phyloP scores from a whole-genome alignment of 345 rosid genomes.

The Laguncularia racemosa region DNA sequence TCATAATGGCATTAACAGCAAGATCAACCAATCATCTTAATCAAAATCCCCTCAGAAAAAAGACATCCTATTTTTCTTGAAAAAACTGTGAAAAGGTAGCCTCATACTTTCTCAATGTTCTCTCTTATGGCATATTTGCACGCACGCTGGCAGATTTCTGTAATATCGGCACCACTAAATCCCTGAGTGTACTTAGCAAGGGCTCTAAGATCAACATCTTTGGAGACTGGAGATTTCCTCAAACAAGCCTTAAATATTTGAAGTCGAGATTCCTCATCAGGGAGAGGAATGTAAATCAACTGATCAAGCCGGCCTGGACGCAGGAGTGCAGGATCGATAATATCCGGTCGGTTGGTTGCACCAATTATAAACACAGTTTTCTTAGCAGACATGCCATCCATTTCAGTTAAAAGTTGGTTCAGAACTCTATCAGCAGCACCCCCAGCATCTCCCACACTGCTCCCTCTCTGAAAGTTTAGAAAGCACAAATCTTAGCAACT shows the following conservation, averaged over 20 bases:
- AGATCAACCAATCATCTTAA: too few relatives aligned
- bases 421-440: constrained; percentile 97
- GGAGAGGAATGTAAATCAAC: constrained; percentile 91
- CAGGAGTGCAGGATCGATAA: constrained; percentile 87
- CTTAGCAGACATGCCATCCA: constrained; percentile 98
- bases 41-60: too few relatives aligned
- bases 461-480: constrained; percentile 58
- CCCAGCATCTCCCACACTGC: constrained; percentile 88
- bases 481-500: background rate
- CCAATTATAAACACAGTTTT: constrained; percentile 95
- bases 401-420: constrained; percentile 93
- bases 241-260: constrained; percentile 78
- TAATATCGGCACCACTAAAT: constrained; percentile 94
- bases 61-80: too few relatives aligned
- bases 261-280: constrained; percentile 86
- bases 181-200: constrained; percentile 91
- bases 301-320: constrained; percentile 96
- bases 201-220: constrained; percentile 78
- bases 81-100: background rate
- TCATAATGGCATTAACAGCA: background rate
- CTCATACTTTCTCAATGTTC: constrained; percentile 76
- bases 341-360: constrained; percentile 92
- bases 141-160: constrained; percentile 92
- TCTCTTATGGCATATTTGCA: constrained; percentile 94
- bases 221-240: constrained; percentile 87